These are phyloP conservation scores for Lasiodiplodia theobromae DNA, from an alignment of 2,329 filamentous ascomycete genomes.

Conservation along the genomic window DNA sequence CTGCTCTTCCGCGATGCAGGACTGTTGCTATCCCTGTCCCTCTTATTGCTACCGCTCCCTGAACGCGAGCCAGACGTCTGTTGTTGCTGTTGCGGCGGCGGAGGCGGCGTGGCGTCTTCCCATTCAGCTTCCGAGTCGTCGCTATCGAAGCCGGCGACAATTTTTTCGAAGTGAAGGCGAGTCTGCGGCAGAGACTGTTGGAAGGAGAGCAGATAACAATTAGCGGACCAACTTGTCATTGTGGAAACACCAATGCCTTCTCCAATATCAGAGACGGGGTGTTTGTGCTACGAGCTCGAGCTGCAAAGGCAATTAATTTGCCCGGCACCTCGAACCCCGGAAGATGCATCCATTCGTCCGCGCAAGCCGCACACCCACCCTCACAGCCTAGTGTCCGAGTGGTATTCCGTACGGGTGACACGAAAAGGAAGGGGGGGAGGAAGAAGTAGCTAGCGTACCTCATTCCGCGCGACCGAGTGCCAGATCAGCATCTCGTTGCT, in stretches of 20 bases:
- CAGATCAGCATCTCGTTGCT: conserved; percentile 48
- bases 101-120: conserved; percentile 26
- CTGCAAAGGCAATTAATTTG: neutral
- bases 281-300: neutral
- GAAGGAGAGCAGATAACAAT: neutral
- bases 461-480: conserved; percentile 41
- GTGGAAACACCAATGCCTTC: too few relatives aligned
- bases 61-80: conserved; percentile 6
- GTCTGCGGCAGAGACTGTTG: conserved; percentile 42
- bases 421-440: conserved; percentile 10
- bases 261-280: too few relatives aligned
- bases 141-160: conserved; percentile 39
- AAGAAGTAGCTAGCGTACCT: conserved; percentile 37
- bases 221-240: neutral
- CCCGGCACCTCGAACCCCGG: neutral
- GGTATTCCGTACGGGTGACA: neutral
- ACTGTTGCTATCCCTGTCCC: conserved; percentile 18
- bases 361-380: neutral
- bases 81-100: conserved; percentile 10
- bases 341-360: neutral
- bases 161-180: conserved; percentile 40
- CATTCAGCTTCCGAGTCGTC: conserved; percentile 29
- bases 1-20: conserved; percentile 3
- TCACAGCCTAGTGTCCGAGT: neutral
- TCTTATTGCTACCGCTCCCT: conserved; percentile 6